phyloP scores from a whole-genome alignment of 108 stramenopile genomes.

The Pelagomonas calceolata region DNA sequence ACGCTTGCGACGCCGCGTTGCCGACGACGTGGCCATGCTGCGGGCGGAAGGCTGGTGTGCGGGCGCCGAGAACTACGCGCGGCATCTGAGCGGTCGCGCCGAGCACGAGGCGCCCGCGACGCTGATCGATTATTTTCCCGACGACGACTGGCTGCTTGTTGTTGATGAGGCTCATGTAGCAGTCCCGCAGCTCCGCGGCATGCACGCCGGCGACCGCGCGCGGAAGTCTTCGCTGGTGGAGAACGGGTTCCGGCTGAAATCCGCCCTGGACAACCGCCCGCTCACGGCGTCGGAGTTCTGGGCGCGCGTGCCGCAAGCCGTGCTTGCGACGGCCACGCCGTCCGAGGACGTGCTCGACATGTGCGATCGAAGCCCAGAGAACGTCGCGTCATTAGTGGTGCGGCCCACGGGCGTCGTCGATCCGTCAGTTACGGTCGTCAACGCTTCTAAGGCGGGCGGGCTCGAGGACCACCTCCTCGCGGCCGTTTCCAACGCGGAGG shows the following conservation, averaged over 20 bases:
- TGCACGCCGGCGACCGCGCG: slow-evolving; percentile 56
- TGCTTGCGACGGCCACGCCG: slow-evolving; percentile 67
- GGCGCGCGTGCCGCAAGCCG: slow-evolving; percentile 38
- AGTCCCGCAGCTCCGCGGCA: slow-evolving; percentile 55
- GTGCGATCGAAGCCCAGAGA: slow-evolving; percentile 19
- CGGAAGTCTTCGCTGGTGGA: slow-evolving; percentile 52
- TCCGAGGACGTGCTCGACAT: slow-evolving; percentile 35
- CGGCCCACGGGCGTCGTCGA: not conserved
- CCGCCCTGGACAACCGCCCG: slow-evolving; percentile 65
- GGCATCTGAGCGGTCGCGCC: slow-evolving; percentile 46
- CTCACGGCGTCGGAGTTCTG: slow-evolving; percentile 59
- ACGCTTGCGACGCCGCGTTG: slow-evolving; percentile 45
- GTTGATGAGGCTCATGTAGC: slow-evolving; percentile 68
- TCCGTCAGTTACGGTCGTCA: not conserved
- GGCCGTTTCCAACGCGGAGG: slow-evolving; percentile 32
- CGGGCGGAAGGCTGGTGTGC: slow-evolving; percentile 48
- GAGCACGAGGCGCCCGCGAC: slow-evolving; percentile 52
- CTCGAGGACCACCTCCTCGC: slow-evolving; percentile 34
- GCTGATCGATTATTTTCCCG: slow-evolving; percentile 49
- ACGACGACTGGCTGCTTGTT: slow-evolving; percentile 52
- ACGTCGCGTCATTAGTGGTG: not conserved
- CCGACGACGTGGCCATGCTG: slow-evolving; percentile 45
- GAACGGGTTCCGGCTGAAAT: slow-evolving; percentile 66
- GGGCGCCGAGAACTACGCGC: slow-evolving; percentile 62
- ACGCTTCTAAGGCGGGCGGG: not conserved